Conservation (phyloP, 371 early-diverging fungal species). For the Zopfochytrium polystomum region DNA sequence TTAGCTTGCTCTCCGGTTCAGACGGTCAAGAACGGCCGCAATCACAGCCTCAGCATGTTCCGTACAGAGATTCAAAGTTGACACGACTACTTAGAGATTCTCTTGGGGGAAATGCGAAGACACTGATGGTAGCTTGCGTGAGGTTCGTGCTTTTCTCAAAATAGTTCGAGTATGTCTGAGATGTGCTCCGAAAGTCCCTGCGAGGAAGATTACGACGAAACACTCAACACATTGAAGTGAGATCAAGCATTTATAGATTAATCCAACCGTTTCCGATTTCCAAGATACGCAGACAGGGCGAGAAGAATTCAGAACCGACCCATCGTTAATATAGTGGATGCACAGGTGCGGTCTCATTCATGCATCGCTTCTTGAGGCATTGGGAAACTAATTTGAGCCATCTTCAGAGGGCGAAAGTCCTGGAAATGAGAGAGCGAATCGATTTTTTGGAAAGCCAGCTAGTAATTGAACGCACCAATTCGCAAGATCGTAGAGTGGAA, state of each 20-base stretch:
- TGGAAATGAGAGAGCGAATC: constrained; percentile 31
- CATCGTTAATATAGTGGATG: constrained; percentile 34
- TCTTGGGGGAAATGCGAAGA: constrained; percentile 81
- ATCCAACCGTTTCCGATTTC: too few relatives aligned
- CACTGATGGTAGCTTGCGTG: constrained; percentile 50
- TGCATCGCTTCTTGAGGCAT: constrained; percentile 3
- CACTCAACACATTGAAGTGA: constrained; percentile 43
- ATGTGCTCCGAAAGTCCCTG: too few relatives aligned
- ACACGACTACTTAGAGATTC: constrained; percentile 88
- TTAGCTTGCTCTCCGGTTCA: constrained; percentile 34
- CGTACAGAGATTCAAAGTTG: constrained; percentile 47
- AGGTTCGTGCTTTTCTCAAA: too few relatives aligned
- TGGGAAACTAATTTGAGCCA: background rate
- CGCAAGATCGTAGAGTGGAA: background rate
- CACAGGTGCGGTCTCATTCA: background rate
- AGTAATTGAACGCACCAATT: background rate
- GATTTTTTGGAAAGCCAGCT: constrained; percentile 27
- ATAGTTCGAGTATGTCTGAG: too few relatives aligned
- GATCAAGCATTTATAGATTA: background rate
- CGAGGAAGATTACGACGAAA: constrained; percentile 45
- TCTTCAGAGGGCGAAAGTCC: constrained; percentile 18
- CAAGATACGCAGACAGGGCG: constrained; percentile 45
- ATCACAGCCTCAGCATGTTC: constrained; percentile 37
- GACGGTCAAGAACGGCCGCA: background rate
- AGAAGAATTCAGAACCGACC: constrained; percentile 48